Evolutionary conservation across 192 early-diverging fungal genomes (phyloP).

Genomic region (Gamsiella multidivaricata): DNA sequence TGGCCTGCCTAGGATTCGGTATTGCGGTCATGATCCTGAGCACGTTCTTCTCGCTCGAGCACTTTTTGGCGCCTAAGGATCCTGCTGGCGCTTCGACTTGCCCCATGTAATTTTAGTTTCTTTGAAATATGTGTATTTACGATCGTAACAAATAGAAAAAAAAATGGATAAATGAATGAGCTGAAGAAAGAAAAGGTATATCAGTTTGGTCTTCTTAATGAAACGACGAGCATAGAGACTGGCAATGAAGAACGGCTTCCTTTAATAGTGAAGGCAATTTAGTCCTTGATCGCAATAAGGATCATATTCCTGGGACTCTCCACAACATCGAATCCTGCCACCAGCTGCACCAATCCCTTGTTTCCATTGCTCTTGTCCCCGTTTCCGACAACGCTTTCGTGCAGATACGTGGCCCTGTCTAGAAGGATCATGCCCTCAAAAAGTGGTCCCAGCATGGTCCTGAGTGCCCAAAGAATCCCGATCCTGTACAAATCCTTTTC

Average conservation of each 20-base stretch:
- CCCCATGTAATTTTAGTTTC: slow-evolving; percentile 24
- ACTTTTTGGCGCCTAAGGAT: slow-evolving; percentile 36
- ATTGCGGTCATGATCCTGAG: slow-evolving; percentile 77
- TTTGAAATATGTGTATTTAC: not conserved
- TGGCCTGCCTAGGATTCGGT: slow-evolving; percentile 84
- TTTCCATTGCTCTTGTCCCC: slow-evolving; percentile 6
- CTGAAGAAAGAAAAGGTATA: no score
- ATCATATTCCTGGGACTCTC: slow-evolving; percentile 76
- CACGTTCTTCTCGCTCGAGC: slow-evolving; percentile 58
- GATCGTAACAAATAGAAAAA: no score
- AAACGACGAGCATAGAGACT: no score
- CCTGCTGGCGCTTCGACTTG: slow-evolving; percentile 16
- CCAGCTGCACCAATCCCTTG: slow-evolving; percentile 56
- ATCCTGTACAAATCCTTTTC: slow-evolving; percentile 59
- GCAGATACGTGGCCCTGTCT: slow-evolving; percentile 78
- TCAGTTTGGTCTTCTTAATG: no score
- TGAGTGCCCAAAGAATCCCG: slow-evolving; percentile 85
- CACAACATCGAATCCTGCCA: slow-evolving; percentile 72
- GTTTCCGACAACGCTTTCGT: slow-evolving; percentile 57
- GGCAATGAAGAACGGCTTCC: no score
- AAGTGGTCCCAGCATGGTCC: slow-evolving; percentile 76
- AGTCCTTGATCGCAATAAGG: slow-evolving; percentile 62
- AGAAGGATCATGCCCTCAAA: slow-evolving; percentile 83
- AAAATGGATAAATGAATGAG: no score
- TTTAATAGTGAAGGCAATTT: no score